phyloP scores from a whole-genome alignment of 1,284 basidiomycete species.

The Puccinia coronata region DNA sequence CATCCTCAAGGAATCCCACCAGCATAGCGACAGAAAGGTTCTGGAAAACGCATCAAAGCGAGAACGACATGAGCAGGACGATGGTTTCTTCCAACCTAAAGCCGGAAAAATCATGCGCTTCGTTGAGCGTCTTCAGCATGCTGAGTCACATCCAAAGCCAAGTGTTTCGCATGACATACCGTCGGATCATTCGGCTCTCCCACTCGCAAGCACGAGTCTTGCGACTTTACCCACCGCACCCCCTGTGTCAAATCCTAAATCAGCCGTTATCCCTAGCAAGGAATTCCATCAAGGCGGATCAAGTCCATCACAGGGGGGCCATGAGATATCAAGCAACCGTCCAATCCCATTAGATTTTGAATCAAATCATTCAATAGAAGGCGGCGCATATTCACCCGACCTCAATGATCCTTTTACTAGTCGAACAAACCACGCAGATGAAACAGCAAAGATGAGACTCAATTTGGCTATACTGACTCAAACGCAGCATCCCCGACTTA shows the following conservation, averaged over 20 bases:
- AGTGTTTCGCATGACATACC: background rate
- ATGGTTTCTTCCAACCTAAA: constrained; percentile 44
- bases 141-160: background rate
- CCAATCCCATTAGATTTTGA: background rate
- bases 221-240: background rate
- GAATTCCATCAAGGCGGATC: background rate
- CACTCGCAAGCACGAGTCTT: constrained; percentile 5
- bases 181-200: background rate
- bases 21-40: background rate
- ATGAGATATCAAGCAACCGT: background rate
- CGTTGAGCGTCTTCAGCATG: constrained; percentile 34
- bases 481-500: constrained; percentile 4
- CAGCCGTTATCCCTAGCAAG: background rate
- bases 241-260: background rate
- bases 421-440: constrained; percentile 1
- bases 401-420: background rate
- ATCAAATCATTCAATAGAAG: background rate
- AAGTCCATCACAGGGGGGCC: background rate
- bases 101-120: constrained; percentile 47
- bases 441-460: constrained; percentile 40
- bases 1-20: background rate
- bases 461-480: constrained; percentile 43
- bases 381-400: background rate
- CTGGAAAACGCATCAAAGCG: constrained; percentile 17
- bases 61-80: constrained; percentile 31